Conservation (phyloP, 768 basidiomycete species). For the Suillus clintonianus region DNA sequence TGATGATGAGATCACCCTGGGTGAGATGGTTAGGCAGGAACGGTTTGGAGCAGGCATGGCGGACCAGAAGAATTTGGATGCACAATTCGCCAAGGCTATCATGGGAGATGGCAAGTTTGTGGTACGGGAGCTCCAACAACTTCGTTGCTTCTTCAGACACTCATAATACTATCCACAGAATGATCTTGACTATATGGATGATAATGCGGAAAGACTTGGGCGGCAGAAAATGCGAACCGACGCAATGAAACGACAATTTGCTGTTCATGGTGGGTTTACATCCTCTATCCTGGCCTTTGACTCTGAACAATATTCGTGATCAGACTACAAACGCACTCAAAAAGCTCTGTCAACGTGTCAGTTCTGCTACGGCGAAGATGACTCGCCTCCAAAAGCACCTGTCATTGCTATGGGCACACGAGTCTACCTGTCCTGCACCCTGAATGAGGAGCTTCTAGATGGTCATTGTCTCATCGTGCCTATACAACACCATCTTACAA, state of each 20-base stretch:
- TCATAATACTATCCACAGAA: constrained; percentile 46
- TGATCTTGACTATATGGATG: constrained; percentile 93
- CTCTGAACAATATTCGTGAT: background rate
- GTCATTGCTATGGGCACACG: constrained; percentile 90
- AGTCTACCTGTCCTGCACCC: constrained; percentile 87
- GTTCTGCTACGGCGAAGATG: constrained; percentile 93
- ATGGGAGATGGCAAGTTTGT: constrained; percentile 87
- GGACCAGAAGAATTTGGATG: constrained; percentile 91
- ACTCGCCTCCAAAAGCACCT: constrained; percentile 83
- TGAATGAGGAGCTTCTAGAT: constrained; percentile 82
- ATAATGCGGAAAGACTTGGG: constrained; percentile 91
- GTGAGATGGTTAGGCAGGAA: constrained; percentile 93
- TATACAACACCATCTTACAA: constrained; percentile 88
- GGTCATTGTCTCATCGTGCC: constrained; percentile 97
- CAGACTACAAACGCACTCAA: constrained; percentile 95
- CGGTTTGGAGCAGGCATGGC: constrained; percentile 84
- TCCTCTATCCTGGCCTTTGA: background rate
- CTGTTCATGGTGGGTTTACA: constrained; percentile 74
- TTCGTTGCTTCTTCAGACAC: background rate
- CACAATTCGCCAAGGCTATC: constrained; percentile 85
- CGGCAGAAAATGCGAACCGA: constrained; percentile 95
- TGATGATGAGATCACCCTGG: constrained; percentile 83
- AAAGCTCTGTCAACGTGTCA: constrained; percentile 82
- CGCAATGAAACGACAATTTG: constrained; percentile 95
- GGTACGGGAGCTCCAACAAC: constrained; percentile 41